Base-by-base conservation (phyloP, 2,329 filamentous ascomycete genomes). In the Coniochaeta sp. region DNA sequence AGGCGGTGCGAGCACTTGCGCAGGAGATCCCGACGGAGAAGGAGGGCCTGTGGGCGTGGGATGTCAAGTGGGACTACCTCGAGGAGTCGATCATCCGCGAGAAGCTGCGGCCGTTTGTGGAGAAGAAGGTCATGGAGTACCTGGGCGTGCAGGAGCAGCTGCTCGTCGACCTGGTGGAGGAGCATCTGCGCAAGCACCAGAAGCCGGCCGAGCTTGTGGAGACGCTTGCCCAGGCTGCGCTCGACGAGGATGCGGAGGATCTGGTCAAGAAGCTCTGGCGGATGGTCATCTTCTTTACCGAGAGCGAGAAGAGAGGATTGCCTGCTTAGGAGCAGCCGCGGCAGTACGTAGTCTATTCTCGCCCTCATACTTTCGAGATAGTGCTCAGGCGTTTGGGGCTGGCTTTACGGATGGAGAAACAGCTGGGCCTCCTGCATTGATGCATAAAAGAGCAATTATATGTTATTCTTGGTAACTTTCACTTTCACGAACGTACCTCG, bases 101-200 rank as follows among this genome's bases (percentile, higher is more conserved):
- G 64, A 93, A 97, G 72, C 85, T 99, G 67, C 86, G 90, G 69
- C 93, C 93, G 33, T 99, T 97, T 76, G 91, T 98, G 60, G 92
- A 96, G 79, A 96, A 96, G 83, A 99, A 98, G 82, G 91, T 98
- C 67, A 89, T 99, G 62, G 95, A 99, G 74, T 96, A 95, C 68
- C 83, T 99, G 57, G 96, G 96, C 62, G 90, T 99, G 61, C 92
- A 98, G 75, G 95, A 99, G 73, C 91, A 98, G 76, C 88, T 97
- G 77, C 79, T 99, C 56, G 92, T 99, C 34, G 93, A 96, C 70
- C 88, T 95, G 50, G 91, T 98, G 43, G 89, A 97, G 70, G 89
- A 92, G 68, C 91, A 96, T 74, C 78, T 99, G 64, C 84, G 88
- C 64, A 87, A 87, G 67, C 87, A 88, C 67, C 87, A 87, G 28